Base-by-base conservation (phyloP, 1,284 basidiomycete genomes). In the Boletus holoroseus region DNA sequence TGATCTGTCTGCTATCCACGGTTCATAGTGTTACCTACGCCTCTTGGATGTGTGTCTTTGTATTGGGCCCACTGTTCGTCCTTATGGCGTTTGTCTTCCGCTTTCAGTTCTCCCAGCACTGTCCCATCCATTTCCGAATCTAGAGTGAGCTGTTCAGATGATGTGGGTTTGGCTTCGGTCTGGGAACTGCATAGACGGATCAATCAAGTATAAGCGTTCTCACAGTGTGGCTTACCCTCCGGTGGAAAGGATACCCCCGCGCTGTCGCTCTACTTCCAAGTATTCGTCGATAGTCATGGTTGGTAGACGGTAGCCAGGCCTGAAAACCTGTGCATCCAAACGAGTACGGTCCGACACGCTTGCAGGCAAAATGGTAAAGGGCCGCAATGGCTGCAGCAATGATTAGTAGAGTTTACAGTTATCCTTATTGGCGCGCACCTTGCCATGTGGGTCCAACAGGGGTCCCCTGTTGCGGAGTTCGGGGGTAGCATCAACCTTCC, bases 261-360 rank as follows among this genome's bases (percentile, higher is more conserved):
- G 74, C 53, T 84, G 73, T 47, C 77, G 72, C 67, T 99, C 95
- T 53, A 94, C 85, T 58, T 88, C 84, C 20, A 99, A 78, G 64
- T 95, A 98, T 68, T 99, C 91, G 63, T 99, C 95, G 58, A 99
- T 84, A 1, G 88, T 82, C 96, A 99, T 98, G 0, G 92, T 95
- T 3, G 95, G 95, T 27, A 99, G 73, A 20, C 88, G 80, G 67
- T 97, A 83, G n/a, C 80, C 81, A 3, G 91, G 81, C 13, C 85
- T 79, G 72, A 98, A 99, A 3, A 98, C 94, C 62, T 91, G 82
- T 0, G 77, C 71, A 62, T 85, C 83, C 7, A 95, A 63, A 27
- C 83, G 77, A 38, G 85, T 76, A 47, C 91, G 82, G 55, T 90
- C 80, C 3, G 77, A 69, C 31, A 74, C 70, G 22, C 78, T 76